Evolutionary conservation across 495 filamentous ascomycete species (phyloP), one percentile per base, ranked within the genome.

Genomic region (Hyaloscypha variabilis): DNA sequence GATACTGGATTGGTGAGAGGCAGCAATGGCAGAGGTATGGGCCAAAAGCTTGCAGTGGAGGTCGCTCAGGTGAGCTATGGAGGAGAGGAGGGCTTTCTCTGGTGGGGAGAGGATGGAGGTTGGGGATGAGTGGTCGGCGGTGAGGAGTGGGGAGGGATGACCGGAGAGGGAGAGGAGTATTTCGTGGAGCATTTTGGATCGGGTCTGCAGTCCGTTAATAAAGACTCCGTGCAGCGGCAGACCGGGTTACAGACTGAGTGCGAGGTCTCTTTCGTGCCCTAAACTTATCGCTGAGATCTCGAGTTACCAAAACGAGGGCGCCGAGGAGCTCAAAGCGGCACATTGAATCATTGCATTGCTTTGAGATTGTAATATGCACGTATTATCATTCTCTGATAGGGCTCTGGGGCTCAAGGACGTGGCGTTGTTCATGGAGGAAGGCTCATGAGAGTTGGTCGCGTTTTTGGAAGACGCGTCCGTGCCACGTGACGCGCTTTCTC

Each of bases 131-230:
- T 77, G 72, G 74, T 75, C 66, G 63, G 69, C 66, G 58, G 74
- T 68, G 78, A 97, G 90, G 70, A 97, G 86, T 53, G 93, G 88
- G 61, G 94, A 97, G 28, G 92, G 89, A 78, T 97, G 91, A 59
- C 94, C 94, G 68, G 93, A 95, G 75, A 99, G 89, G 73, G 91
- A 91, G 74, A 99, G 89, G 70, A 99, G 85, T 77, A 99, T 89
- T 79, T 99, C 95, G 82, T 98, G 94, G 73, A 98, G 90, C 94
- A 98, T 98, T 77, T 75, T 82, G 69, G 19, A 14, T 61, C n/a
- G 30, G 51, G 56, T 36, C 58, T 72, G 66, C 17, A n/a, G 0
- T 19, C 8, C 42, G 39, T 58, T 42, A 19, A 30, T 28, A 24
- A 39, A 23, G 4, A n/a, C n/a, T n/a, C n/a, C n/a, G n/a, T 24